phyloP scores from a whole-genome alignment of 2,329 filamentous ascomycete genomes.

The Sphaerostilbella broomeana region DNA sequence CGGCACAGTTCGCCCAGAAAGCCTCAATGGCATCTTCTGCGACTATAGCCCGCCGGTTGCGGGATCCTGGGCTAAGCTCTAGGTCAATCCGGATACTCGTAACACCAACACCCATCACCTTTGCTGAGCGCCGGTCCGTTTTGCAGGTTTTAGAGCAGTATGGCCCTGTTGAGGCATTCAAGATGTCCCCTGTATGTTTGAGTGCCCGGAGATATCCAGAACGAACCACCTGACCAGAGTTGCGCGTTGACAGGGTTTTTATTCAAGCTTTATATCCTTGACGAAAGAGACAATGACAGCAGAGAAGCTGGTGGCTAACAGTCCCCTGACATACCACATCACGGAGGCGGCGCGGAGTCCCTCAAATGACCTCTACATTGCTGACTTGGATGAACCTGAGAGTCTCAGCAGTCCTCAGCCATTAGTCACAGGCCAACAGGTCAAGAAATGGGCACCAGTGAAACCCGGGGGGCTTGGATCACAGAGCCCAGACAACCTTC shows the following conservation, averaged over 20 bases:
- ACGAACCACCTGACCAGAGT: not conserved
- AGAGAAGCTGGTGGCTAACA: slow-evolving; percentile 32
- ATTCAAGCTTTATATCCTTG: slow-evolving; percentile 45
- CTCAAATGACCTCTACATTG: slow-evolving; percentile 24
- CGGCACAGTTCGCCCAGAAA: too few relatives aligned
- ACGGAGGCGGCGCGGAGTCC: slow-evolving; percentile 23
- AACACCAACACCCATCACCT: slow-evolving; percentile 42
- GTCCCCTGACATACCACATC: slow-evolving; percentile 43
- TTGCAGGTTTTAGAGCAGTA: slow-evolving; percentile 45
- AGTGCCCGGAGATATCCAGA: not conserved
- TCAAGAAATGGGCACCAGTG: too few relatives aligned
- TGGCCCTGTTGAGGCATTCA: slow-evolving; percentile 47
- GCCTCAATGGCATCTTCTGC: slow-evolving; percentile 13
- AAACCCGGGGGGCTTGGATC: not conserved
- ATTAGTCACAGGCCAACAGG: slow-evolving; percentile 3
- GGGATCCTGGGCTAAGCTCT: slow-evolving; percentile 18
- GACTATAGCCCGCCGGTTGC: slow-evolving; percentile 11
- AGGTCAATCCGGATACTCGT: slow-evolving; percentile 46
- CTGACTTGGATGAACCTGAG: slow-evolving; percentile 23
- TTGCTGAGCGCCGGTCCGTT: slow-evolving; percentile 50
- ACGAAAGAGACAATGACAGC: slow-evolving; percentile 36
- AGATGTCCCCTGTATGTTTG: slow-evolving; percentile 23
- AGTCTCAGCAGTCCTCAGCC: slow-evolving; percentile 11
- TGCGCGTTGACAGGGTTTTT: slow-evolving; percentile 33
- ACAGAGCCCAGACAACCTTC: slow-evolving; percentile 20